Evolutionary conservation across 257 asterid genomes (phyloP).

Genomic region (Mentha longifolia): DNA sequence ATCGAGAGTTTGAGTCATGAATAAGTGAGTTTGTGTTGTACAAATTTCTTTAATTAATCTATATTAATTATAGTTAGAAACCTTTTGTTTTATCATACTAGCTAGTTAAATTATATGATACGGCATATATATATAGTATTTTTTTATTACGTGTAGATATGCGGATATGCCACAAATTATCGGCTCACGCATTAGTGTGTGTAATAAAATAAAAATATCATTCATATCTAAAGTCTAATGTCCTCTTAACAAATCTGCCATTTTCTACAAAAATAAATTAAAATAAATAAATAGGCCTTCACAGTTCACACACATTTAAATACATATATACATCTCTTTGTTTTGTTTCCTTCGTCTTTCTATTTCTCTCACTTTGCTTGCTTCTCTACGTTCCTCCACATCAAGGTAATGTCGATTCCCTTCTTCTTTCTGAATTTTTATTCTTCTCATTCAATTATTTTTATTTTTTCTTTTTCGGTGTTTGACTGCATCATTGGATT

Average conservation of each 20-base stretch:
- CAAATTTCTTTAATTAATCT: no score
- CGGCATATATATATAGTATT: no score
- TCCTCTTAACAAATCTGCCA: conserved; percentile 14
- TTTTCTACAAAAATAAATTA: no score
- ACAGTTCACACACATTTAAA: neutral
- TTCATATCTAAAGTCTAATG: conserved; percentile 15
- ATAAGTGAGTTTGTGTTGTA: no score
- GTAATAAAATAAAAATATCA: conserved; percentile 6
- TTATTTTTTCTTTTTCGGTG: neutral
- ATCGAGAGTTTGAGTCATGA: no score
- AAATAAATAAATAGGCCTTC: neutral
- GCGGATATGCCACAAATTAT: neutral
- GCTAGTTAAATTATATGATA: no score
- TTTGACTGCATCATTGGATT: conserved; percentile 23
- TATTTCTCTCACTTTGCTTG: conserved; percentile 44
- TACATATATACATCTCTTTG: neutral
- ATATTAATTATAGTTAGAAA: neutral
- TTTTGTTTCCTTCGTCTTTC: conserved; percentile 26
- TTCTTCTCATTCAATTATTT: neutral
- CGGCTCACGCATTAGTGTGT: neutral
- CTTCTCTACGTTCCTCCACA: conserved; percentile 56
- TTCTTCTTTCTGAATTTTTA: conserved; percentile 22
- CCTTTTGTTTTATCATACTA: neutral
- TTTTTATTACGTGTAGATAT: no score
- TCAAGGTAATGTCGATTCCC: conserved; percentile 62